phyloP scores from a whole-genome alignment of 805 yeast genomes.

The Schwanniomyces polymorphus region DNA sequence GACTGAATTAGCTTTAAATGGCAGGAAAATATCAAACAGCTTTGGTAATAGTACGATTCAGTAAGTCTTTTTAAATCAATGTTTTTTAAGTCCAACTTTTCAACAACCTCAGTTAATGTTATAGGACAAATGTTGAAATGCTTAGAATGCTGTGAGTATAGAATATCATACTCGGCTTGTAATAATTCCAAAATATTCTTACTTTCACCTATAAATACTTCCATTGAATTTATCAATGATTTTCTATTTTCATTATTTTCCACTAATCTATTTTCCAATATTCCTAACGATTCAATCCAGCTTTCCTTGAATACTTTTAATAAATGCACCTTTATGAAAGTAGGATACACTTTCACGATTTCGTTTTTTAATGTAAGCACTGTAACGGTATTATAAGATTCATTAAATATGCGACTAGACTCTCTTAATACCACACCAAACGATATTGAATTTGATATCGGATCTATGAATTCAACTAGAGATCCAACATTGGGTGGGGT shows the following conservation, averaged over 20 bases:
- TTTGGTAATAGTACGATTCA: slow-evolving; percentile 25
- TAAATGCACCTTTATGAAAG: slow-evolving; percentile 29
- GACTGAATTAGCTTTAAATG: slow-evolving; percentile 24
- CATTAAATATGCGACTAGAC: slow-evolving; percentile 32
- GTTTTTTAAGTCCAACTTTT: slow-evolving; percentile 13
- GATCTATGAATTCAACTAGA: slow-evolving; percentile 33
- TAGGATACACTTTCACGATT: slow-evolving; percentile 22
- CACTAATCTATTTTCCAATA: slow-evolving; percentile 23
- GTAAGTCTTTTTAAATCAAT: slow-evolving; percentile 7
- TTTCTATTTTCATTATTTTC: slow-evolving; percentile 15
- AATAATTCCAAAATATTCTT: slow-evolving; percentile 10
- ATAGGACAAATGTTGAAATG: slow-evolving; percentile 11
- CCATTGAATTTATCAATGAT: slow-evolving; percentile 19
- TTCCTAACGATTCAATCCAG: slow-evolving; percentile 13
- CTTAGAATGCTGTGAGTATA: slow-evolving; percentile 22
- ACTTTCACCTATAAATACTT: slow-evolving; percentile 22
- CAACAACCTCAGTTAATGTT: slow-evolving; percentile 13
- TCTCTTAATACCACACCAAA: slow-evolving; percentile 40
- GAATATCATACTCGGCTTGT: slow-evolving; percentile 13
- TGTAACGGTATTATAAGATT: slow-evolving; percentile 26
- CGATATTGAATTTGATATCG: slow-evolving; percentile 9
- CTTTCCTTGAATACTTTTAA: slow-evolving; percentile 22
- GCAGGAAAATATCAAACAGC: slow-evolving; percentile 26
- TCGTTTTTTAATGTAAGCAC: slow-evolving; percentile 36
- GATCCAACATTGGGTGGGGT: slow-evolving; percentile 33